These are phyloP conservation scores for Leishmania tarentolae DNA, from an alignment of 208 protist genomes.

Conservation along the genomic window DNA sequence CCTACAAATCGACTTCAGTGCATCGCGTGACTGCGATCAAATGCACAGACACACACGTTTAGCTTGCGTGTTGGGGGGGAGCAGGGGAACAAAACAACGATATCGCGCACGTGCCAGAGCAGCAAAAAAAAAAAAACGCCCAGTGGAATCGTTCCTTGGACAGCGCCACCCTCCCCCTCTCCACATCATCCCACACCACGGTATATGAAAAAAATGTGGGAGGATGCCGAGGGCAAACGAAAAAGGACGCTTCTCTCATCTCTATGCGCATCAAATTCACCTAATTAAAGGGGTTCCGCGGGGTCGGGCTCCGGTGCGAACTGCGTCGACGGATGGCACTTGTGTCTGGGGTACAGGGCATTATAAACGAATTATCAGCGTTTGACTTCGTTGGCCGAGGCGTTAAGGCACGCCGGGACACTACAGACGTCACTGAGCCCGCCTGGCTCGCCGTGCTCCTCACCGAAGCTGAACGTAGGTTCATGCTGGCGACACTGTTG, in stretches of 20 bases:
- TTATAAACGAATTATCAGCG: constrained; percentile 26
- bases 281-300: constrained; percentile 17
- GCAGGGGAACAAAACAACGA: not conserved
- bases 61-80: not conserved
- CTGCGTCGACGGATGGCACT: constrained; percentile 12
- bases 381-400: constrained; percentile 79
- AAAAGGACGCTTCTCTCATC: not conserved
- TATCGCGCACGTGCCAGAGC: not conserved
- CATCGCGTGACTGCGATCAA: not conserved
- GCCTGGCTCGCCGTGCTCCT: constrained; percentile 53
- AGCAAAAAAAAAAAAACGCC: not conserved
- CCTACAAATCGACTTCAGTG: not conserved
- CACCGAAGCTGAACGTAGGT: constrained; percentile 30
- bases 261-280: not conserved
- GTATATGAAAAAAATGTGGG: not conserved
- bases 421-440: constrained; percentile 63
- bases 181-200: not conserved
- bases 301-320: constrained; percentile 8
- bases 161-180: not conserved
- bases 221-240: not conserved
- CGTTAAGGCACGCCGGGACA: constrained; percentile 57
- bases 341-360: constrained; percentile 29
- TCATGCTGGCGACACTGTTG: constrained; percentile 28
- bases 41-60: not conserved
- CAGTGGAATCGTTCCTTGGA: not conserved